These are phyloP conservation scores for Pavlovales sp. DNA, from an alignment of 208 protist genomes.

Conservation along the genomic window DNA sequence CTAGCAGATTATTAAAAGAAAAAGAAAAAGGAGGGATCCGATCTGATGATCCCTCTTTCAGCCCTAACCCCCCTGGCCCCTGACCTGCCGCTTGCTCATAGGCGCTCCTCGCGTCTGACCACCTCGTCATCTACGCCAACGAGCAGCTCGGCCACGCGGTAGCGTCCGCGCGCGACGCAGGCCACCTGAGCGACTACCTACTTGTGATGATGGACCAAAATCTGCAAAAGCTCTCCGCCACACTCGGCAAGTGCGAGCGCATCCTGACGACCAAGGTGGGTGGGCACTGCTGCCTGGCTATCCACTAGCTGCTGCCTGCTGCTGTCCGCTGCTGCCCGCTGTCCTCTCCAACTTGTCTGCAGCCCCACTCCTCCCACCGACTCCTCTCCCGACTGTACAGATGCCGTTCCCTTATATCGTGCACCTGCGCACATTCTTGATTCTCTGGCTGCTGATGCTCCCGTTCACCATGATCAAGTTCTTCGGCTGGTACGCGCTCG, in stretches of 20 bases:
- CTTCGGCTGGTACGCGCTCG: not conserved
- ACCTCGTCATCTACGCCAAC: not conserved
- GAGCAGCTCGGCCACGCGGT: not conserved
- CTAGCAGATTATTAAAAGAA: too few species aligned
- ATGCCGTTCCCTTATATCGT: not conserved
- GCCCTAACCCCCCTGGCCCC: too few species aligned
- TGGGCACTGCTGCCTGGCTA: too few species aligned
- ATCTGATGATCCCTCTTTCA: too few species aligned
- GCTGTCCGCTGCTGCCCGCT: too few species aligned
- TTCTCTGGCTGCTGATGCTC: not conserved
- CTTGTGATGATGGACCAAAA: not conserved
- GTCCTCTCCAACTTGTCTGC: too few species aligned
- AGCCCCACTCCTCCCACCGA: too few species aligned
- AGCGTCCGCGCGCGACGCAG: too few species aligned
- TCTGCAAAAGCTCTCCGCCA: not conserved
- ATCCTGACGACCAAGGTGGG: not conserved
- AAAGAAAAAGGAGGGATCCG: too few species aligned
- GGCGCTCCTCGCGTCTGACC: not conserved
- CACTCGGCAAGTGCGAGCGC: not conserved
- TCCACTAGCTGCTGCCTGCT: too few species aligned
- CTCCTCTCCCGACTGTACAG: too few species aligned
- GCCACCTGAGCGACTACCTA: not conserved
- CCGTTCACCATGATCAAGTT: not conserved
- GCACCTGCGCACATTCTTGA: not conserved
- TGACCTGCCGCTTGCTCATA: too few species aligned